Evolutionary conservation across 495 filamentous ascomycete genomes (phyloP).

Genomic region (Penicillium malachiteum): DNA sequence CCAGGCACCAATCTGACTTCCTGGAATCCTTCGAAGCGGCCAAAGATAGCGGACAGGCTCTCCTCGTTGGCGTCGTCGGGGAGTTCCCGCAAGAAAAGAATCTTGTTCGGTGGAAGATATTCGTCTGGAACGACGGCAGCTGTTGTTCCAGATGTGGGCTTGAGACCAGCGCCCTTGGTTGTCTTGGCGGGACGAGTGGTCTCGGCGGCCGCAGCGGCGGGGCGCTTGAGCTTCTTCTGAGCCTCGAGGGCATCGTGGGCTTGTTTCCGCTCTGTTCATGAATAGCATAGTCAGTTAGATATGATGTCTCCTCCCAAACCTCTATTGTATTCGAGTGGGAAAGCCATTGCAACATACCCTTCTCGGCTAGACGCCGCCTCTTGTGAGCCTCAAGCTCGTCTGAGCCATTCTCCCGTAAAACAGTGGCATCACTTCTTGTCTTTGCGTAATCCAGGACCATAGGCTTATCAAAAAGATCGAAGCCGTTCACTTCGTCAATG

Average conservation of each 20-base stretch:
- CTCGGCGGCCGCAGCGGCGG: slow-evolving; percentile 53
- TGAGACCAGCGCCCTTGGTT: slow-evolving; percentile 75
- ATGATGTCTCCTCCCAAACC: background rate
- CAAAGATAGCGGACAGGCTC: slow-evolving; percentile 75
- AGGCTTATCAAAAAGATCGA: slow-evolving; percentile 90
- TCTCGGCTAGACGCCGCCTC: slow-evolving; percentile 80
- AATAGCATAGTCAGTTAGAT: slow-evolving; percentile 6
- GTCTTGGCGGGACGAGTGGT: slow-evolving; percentile 67
- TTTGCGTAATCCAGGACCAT: slow-evolving; percentile 86
- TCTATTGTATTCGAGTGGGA: background rate
- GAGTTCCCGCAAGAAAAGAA: slow-evolving; percentile 91
- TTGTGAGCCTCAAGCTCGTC: slow-evolving; percentile 90
- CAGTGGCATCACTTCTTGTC: slow-evolving; percentile 85
- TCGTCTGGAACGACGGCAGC: slow-evolving; percentile 88
- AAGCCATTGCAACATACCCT: slow-evolving; percentile 57
- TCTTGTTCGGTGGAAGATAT: slow-evolving; percentile 95
- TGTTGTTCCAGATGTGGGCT: slow-evolving; percentile 66
- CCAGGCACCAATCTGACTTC: slow-evolving; percentile 89
- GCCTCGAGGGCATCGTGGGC: slow-evolving; percentile 79
- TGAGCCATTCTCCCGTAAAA: slow-evolving; percentile 65
- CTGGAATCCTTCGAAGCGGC: slow-evolving; percentile 88
- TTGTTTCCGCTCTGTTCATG: slow-evolving; percentile 76
- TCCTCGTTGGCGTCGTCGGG: slow-evolving; percentile 85
- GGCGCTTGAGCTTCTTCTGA: slow-evolving; percentile 79
- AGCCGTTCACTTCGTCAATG: slow-evolving; percentile 87